These are phyloP conservation scores for Penicillium griseofulvum DNA, from an alignment of 2,329 filamentous ascomycete genomes.

Conservation along the genomic window DNA sequence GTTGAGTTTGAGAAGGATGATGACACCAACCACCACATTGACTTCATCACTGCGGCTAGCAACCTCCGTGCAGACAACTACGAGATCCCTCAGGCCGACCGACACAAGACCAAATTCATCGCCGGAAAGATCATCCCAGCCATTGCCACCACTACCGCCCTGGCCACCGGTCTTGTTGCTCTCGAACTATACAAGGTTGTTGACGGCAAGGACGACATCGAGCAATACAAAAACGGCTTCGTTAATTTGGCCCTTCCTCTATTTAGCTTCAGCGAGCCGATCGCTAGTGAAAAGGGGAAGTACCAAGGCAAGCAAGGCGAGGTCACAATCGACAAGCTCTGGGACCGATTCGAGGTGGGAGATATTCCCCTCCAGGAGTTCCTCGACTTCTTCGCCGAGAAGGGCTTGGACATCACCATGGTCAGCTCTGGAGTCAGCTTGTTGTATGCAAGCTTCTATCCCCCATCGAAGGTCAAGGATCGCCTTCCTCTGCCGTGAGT, in stretches of 20 bases:
- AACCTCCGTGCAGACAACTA: constrained; percentile 97
- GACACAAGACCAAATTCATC: constrained; percentile 99
- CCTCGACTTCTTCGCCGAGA: constrained; percentile 73
- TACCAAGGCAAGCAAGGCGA: constrained; percentile 75
- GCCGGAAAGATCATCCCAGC: constrained; percentile 99
- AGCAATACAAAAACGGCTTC: constrained; percentile 99
- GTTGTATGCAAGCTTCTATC: constrained; percentile 91
- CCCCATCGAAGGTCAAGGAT: constrained; percentile 77
- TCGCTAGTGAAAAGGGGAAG: constrained; percentile 86
- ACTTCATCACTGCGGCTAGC: constrained; percentile 96
- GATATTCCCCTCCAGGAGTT: constrained; percentile 84
- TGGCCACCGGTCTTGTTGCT: constrained; percentile 90
- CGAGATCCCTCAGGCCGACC: constrained; percentile 87
- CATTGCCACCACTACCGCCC: constrained; percentile 92
- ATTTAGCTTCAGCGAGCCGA: constrained; percentile 97
- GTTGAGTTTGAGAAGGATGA: constrained; percentile 99
- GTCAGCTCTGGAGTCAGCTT: constrained; percentile 95
- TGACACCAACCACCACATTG: constrained; percentile 95
- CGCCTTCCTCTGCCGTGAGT: constrained; percentile 67
- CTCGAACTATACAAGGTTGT: constrained; percentile 95
- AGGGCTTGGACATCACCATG: constrained; percentile 83
- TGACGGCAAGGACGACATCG: constrained; percentile 92
- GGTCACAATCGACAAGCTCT: constrained; percentile 89
- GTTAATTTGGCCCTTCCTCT: constrained; percentile 94
- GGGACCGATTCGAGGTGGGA: constrained; percentile 92